Evolutionary conservation across 129 eudicot genomes (phyloP).

Genomic region (Helichrysum umbraculigerum): DNA sequence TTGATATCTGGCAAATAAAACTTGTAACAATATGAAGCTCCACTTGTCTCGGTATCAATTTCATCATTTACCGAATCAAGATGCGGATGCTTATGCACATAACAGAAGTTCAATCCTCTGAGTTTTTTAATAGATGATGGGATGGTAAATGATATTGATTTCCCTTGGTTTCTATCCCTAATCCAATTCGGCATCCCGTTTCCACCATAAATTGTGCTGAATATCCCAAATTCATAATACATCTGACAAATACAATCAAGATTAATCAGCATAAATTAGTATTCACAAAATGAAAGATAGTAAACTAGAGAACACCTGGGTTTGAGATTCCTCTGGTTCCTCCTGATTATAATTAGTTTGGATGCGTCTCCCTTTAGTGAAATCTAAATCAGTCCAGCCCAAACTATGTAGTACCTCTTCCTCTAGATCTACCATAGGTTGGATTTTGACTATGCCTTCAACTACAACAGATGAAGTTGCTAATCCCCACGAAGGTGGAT

Average conservation of each 20-base stretch:
- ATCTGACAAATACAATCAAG: neutral
- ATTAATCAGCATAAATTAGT: neutral
- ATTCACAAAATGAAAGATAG: neutral
- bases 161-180: neutral
- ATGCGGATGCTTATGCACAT: neutral
- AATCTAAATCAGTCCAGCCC: neutral
- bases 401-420: neutral
- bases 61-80: no score
- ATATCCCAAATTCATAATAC: conserved; percentile 4
- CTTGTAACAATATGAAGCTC: neutral
- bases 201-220: neutral
- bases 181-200: neutral
- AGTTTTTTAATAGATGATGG: neutral
- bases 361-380: neutral
- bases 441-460: no score
- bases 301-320: neutral
- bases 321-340: neutral
- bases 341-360: rapidly evolving
- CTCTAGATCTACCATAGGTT: no score
- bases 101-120: neutral
- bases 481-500: no score
- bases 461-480: no score
- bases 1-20: neutral
- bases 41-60: no score
- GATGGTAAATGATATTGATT: neutral